These are phyloP conservation scores for Coemansia sp. DNA, from an alignment of 192 early-diverging fungal species.

Conservation along the genomic window DNA sequence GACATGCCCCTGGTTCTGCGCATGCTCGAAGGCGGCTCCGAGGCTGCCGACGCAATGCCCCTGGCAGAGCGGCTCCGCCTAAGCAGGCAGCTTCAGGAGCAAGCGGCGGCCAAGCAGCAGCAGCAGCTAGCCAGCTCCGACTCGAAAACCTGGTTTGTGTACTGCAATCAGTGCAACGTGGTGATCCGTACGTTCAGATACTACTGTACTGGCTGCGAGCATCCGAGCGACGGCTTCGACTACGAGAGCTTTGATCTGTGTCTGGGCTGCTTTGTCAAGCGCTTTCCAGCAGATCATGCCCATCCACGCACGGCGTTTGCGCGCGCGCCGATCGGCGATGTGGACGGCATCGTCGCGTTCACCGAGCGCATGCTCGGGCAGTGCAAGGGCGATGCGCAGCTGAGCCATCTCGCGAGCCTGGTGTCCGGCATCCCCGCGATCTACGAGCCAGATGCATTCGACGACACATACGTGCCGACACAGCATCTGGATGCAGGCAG, in stretches of 20 bases:
- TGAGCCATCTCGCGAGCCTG: slow-evolving; percentile 2
- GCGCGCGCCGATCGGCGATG: slow-evolving; percentile 33
- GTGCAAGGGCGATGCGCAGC: slow-evolving; percentile 2
- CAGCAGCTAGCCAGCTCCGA: slow-evolving; percentile 18
- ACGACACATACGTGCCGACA: slow-evolving; percentile 13
- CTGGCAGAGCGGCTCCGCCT: slow-evolving; percentile 24
- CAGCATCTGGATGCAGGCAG: background rate
- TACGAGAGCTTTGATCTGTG: slow-evolving; percentile 77
- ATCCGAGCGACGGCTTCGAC: slow-evolving; percentile 59
- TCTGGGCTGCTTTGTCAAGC: slow-evolving; percentile 64
- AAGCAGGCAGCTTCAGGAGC: slow-evolving; percentile 5
- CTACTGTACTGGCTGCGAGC: slow-evolving; percentile 83
- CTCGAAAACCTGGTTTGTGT: slow-evolving; percentile 60
- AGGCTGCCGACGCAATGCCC: slow-evolving; percentile 28
- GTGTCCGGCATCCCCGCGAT: slow-evolving; percentile 9
- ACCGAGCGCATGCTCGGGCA: slow-evolving; percentile 17
- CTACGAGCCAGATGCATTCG: slow-evolving; percentile 44
- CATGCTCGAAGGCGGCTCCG: slow-evolving; percentile 24
- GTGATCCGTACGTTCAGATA: slow-evolving; percentile 77
- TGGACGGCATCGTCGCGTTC: slow-evolving; percentile 39
- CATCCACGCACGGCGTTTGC: slow-evolving; percentile 83
- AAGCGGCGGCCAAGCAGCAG: background rate
- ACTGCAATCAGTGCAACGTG: slow-evolving; percentile 77
- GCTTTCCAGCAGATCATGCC: slow-evolving; percentile 66
- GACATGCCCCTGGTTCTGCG: slow-evolving; percentile 36